Conservation (phyloP, 108 stramenopile genomes). For the Nannochloropsis salina region DNA sequence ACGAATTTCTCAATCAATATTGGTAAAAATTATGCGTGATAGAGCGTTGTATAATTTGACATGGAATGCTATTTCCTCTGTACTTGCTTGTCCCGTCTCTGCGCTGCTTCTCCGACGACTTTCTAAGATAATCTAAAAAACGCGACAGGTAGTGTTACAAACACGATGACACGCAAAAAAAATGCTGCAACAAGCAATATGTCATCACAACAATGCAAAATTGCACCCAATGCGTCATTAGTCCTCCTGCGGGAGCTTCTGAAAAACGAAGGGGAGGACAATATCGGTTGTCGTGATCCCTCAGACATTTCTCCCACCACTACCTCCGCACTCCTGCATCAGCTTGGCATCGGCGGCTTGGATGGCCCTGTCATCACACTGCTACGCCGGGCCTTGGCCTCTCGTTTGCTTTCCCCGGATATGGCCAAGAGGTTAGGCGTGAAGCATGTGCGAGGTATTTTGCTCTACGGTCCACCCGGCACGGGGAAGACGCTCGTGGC, state of each 20-base stretch:
- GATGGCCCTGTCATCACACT: background rate
- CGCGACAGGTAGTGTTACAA: too few species aligned
- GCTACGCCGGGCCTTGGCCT: background rate
- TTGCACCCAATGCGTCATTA: background rate
- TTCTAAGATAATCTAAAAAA: too few species aligned
- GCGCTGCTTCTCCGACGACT: too few species aligned
- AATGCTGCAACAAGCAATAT: too few species aligned
- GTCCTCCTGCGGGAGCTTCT: conserved; percentile 17
- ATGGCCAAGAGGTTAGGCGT: conserved; percentile 32
- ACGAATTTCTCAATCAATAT: too few species aligned
- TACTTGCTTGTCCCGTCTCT: too few species aligned
- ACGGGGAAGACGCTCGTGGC: conserved; percentile 88
- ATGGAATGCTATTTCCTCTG: too few species aligned
- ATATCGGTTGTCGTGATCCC: background rate
- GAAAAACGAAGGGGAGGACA: background rate
- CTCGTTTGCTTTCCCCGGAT: background rate
- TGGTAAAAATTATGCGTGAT: too few species aligned
- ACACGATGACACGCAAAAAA: too few species aligned
- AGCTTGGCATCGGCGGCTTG: conserved; percentile 19
- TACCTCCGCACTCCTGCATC: conserved; percentile 6
- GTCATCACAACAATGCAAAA: too few species aligned
- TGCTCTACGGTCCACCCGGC: conserved; percentile 89
- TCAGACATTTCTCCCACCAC: background rate
- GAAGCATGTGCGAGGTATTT: conserved; percentile 62
- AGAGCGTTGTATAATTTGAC: too few species aligned